Percentiles rank a stretch among this genome's conserved stretches.
phyloP scores from a whole-genome alignment of 148 eudicot species.

The Rhododendron vialii region DNA sequence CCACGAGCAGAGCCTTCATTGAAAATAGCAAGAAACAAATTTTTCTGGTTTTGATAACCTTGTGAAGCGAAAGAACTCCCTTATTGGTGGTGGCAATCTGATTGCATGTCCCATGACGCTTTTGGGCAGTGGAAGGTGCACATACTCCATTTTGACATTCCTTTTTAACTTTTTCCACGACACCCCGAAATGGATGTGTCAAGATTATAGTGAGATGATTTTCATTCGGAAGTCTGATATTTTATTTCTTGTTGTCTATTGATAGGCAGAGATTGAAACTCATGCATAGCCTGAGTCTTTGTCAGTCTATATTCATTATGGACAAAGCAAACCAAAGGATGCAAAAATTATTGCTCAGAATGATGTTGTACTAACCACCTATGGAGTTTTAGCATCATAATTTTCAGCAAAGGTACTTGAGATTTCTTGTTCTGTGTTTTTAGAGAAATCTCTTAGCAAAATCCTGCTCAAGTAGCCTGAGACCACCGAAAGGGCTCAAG shows the following conservation, averaged over 20 bases:
- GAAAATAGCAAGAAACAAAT: constrained; percentile 44
- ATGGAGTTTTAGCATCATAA: constrained; percentile 89
- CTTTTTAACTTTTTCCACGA: not conserved
- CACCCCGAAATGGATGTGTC: not conserved
- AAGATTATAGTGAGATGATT: not conserved
- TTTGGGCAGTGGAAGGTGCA: constrained; percentile 96
- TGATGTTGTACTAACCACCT: constrained; percentile 91
- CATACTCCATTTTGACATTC: not conserved
- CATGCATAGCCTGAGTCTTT: constrained; percentile 76
- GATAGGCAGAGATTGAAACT: constrained; percentile 87
- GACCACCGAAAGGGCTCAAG: too few species aligned
- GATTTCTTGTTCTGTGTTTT: not conserved
- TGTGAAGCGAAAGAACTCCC: constrained; percentile 33
- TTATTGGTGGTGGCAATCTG: constrained; percentile 71
- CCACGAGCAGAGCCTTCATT: constrained; percentile 29
- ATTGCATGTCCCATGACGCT: constrained; percentile 98
- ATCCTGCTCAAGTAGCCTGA: not conserved
- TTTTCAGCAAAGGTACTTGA: constrained; percentile 67
- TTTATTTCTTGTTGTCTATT: constrained; percentile 11
- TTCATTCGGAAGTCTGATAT: not conserved
- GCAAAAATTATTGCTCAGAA: constrained; percentile 58
- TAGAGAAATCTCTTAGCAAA: not conserved
- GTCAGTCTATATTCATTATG: constrained; percentile 84
- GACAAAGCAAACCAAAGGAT: constrained; percentile 79
- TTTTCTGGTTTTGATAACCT: constrained; percentile 60